These are phyloP conservation scores for Mucor sp. DNA, from an alignment of 371 early-diverging fungal species.

Conservation along the genomic window DNA sequence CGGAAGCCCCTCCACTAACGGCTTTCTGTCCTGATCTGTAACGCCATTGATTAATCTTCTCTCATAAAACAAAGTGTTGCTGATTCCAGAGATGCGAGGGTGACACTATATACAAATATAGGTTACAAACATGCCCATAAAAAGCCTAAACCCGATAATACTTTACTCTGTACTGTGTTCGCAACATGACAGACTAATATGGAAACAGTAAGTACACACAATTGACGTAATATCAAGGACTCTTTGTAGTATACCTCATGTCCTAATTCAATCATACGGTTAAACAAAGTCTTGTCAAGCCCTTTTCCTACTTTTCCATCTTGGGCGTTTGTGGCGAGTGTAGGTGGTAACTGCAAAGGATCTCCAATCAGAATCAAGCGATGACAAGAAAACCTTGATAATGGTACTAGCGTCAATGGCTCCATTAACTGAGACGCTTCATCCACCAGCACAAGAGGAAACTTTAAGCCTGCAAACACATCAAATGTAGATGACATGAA, in stretches of 20 bases:
- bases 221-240: not conserved
- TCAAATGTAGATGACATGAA: conserved; percentile 81
- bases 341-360: conserved; percentile 86
- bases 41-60: conserved; percentile 64
- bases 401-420: conserved; percentile 84
- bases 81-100: conserved; percentile 75
- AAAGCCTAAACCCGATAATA: not conserved
- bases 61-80: conserved; percentile 82
- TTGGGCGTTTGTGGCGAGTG: conserved; percentile 58
- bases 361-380: conserved; percentile 90
- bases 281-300: conserved; percentile 86
- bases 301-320: conserved; percentile 55
- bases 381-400: conserved; percentile 63
- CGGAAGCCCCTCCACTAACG: conserved; percentile 62
- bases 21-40: conserved; percentile 44
- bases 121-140: not conserved
- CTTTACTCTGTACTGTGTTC: conserved; percentile 85
- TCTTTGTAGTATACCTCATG: conserved; percentile 21
- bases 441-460: conserved; percentile 83
- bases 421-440: conserved; percentile 90
- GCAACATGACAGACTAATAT: conserved; percentile 63
- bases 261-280: conserved; percentile 65
- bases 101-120: conserved; percentile 64
- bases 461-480: conserved; percentile 54
- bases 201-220: not conserved